Evolutionary conservation across 164 flowering plant genomes (phyloP).

Genomic region (Buxus sempervirens): DNA sequence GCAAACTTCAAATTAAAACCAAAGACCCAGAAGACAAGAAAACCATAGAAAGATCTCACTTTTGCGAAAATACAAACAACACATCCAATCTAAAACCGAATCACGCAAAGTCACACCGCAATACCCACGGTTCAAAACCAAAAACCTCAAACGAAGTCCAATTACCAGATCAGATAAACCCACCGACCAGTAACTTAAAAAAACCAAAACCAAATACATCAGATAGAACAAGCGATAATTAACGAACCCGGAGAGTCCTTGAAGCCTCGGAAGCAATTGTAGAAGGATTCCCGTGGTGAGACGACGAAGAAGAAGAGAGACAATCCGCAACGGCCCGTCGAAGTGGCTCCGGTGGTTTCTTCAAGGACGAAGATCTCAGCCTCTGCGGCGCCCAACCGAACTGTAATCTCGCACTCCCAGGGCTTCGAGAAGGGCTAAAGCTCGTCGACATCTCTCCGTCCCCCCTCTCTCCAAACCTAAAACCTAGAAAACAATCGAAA

Average conservation of each 20-base stretch:
- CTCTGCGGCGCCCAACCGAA: conserved; percentile 45
- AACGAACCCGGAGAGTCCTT: conserved; percentile 80
- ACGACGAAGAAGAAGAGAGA: conserved; percentile 56
- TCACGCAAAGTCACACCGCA: background rate
- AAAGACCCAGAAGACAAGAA: background rate
- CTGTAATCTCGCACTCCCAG: conserved; percentile 46
- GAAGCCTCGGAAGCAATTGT: conserved; percentile 64
- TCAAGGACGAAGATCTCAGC: conserved; percentile 67
- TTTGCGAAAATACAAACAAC: background rate
- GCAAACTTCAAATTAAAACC: background rate
- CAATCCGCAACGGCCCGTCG: conserved; percentile 91
- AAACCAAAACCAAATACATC: background rate
- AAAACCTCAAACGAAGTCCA: conserved; percentile 2
- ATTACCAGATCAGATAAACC: background rate
- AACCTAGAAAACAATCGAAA: background rate
- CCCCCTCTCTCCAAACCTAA: background rate
- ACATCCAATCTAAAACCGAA: background rate
- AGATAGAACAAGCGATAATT: conserved; percentile 3
- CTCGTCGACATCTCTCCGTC: conserved; percentile 31
- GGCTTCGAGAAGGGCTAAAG: conserved; percentile 34
- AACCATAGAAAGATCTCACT: background rate
- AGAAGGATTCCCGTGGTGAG: conserved; percentile 47
- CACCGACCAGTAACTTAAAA: background rate
- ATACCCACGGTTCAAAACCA: background rate
- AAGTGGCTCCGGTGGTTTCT: conserved; percentile 96